These are phyloP conservation scores for Pseudisothecium myosuroides DNA, from an alignment of 225 moss, liverwort and hornwort genomes.

Conservation along the genomic window DNA sequence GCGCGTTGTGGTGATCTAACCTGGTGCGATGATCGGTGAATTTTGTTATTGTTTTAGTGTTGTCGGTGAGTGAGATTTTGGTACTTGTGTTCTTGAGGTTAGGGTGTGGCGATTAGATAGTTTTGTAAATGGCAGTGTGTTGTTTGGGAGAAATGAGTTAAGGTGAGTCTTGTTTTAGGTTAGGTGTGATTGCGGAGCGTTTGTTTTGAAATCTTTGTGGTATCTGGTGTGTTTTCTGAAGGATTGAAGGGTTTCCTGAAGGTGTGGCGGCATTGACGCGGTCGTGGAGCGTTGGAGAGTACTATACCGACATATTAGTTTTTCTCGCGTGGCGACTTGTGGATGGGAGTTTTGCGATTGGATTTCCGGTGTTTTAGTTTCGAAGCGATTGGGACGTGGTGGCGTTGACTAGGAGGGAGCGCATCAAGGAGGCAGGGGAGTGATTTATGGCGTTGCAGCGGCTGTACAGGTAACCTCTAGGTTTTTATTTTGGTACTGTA, in stretches of 20 bases:
- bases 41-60: neutral
- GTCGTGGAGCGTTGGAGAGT: neutral
- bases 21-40: neutral
- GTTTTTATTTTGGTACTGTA: neutral
- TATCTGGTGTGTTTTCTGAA: neutral
- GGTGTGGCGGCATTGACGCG: neutral
- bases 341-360: conserved; percentile 31
- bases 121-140: neutral
- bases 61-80: neutral
- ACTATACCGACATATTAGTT: neutral
- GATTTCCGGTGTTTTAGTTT: conserved; percentile 24
- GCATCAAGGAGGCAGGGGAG: conserved; percentile 32
- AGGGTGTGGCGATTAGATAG: neutral
- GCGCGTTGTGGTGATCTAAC: neutral
- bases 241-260: neutral
- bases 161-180: neutral
- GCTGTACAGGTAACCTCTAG: conserved; percentile 3
- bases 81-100: neutral
- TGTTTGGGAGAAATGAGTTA: neutral
- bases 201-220: neutral
- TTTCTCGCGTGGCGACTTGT: neutral
- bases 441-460: conserved; percentile 17
- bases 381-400: conserved; percentile 29
- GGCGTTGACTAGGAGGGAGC: conserved; percentile 41
- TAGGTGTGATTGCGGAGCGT: neutral